These are phyloP conservation scores for Acacia acuminata DNA, from an alignment of 306 rosid species.

Conservation along the genomic window DNA sequence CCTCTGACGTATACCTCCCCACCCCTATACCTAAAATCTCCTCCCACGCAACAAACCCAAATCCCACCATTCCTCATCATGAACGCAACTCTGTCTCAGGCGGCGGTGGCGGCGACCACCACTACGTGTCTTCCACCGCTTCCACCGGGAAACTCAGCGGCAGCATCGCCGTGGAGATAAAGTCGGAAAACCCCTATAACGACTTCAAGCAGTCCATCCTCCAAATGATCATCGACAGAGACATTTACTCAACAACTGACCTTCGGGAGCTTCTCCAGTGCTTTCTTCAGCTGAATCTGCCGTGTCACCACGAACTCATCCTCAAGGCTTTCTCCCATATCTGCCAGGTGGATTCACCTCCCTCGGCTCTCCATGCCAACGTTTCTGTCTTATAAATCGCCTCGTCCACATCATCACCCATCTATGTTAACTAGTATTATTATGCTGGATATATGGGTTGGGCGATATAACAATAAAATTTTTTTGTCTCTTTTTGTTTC, in stretches of 20 bases:
- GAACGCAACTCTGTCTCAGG: not conserved
- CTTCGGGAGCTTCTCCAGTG: not conserved
- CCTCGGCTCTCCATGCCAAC: not conserved
- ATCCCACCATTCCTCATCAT: not conserved
- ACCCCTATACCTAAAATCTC: not conserved
- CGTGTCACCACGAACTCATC: not conserved
- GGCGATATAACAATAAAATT: too few relatives aligned
- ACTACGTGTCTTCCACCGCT: not conserved
- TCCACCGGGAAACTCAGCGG: not conserved
- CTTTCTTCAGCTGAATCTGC: not conserved
- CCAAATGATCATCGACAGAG: not conserved
- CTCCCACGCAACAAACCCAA: not conserved
- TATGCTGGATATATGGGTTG: too few relatives aligned
- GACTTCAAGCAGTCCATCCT: not conserved
- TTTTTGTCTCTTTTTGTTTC: not conserved
- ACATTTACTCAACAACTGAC: not conserved
- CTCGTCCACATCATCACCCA: not conserved
- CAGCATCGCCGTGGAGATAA: not conserved
- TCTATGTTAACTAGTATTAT: too few relatives aligned
- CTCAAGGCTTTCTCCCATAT: not conserved
- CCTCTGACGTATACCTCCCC: not conserved
- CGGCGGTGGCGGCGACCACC: not conserved
- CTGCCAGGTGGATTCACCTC: not conserved
- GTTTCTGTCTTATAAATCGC: not conserved
- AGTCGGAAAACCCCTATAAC: not conserved